phyloP scores from a whole-genome alignment of 176 grass and related monocot species.

The Neostapfia colusana region DNA sequence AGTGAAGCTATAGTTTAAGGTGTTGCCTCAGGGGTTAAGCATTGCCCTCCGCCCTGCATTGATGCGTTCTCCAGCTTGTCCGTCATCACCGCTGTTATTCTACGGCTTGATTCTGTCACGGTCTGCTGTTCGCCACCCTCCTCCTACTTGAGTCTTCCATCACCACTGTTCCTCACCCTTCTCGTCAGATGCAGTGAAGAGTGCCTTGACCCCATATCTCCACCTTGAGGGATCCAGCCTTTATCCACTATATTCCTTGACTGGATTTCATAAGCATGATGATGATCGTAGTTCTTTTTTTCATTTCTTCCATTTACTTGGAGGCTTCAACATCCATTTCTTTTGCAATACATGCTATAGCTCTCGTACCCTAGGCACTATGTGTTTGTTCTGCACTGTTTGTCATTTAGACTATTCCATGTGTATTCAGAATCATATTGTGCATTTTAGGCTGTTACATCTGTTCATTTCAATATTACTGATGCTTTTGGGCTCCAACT shows the following conservation, averaged over 20 bases:
- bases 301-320: constrained; percentile 4
- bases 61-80: not conserved
- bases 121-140: not conserved
- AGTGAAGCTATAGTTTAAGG: not conserved
- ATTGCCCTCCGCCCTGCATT: too few species aligned
- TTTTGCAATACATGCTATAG: not conserved
- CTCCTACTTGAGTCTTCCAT: not conserved
- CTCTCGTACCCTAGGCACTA: constrained; percentile 3
- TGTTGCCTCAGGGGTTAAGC: not conserved
- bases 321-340: not conserved
- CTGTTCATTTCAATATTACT: constrained; percentile 8
- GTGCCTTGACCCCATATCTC: not conserved
- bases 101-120: not conserved
- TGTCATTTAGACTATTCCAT: constrained; percentile 5
- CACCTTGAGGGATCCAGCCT: not conserved
- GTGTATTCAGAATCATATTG: constrained; percentile 13
- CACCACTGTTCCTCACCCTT: too few species aligned
- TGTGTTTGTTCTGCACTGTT: constrained; percentile 1
- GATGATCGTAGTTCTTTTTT: not conserved
- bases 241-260: not conserved
- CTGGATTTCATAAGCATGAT: constrained; percentile 18
- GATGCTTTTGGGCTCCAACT: constrained; percentile 13
- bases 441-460: not conserved
- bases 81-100: not conserved
- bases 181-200: constrained; percentile 1